Base-by-base conservation (phyloP, 208 protist genomes). In the Leptomonas seymouri region DNA sequence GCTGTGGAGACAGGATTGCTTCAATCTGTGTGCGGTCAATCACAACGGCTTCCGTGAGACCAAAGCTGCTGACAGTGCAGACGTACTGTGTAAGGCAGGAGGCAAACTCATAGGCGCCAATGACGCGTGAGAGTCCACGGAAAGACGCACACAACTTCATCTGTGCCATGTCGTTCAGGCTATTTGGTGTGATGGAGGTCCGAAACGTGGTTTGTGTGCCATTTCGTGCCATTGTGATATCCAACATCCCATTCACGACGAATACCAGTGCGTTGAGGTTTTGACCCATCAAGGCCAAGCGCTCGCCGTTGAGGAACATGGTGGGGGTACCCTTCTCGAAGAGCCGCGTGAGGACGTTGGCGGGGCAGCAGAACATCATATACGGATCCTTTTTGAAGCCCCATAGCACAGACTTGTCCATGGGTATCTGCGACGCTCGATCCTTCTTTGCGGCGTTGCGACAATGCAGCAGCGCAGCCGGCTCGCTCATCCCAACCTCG, bases 401-500 rank as follows among this genome's bases (percentile, higher is more conserved):
- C 53, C 45, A n/a, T 27, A 81, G 71, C 23, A 79, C 59, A 28
- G 30, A 58, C 45, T 66, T 46, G 28, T 76, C 68, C 36, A 86
- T 84, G 16, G 76, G 62, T 45, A 96, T 87, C 61, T 86, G 71
- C 27, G 46, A 21, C 41, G 86, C 85, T 9, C 89, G 79, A 36
- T 91, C 72, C 21, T 65, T 53, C 67, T 90, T 92, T n/a, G 87
- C 88, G 4, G 80, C 86, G 34, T 50, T 73, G 46, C 89, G 84
- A 75, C 89, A 94, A 67, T 88, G 84, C 25, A 96, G 67, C 50
- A 96, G 86, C 34, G 91, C 88, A 2, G 66, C 74, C n/a, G 91
- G 91, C 69, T 96, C 91, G 54, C 79, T 84, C 84, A 96, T 89
- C 41, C 91, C 91, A n/a, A 93, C 74, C 48, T 96, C 91, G 14